phyloP scores from a whole-genome alignment of 345 rosid species.

The Murraya koenigii region DNA sequence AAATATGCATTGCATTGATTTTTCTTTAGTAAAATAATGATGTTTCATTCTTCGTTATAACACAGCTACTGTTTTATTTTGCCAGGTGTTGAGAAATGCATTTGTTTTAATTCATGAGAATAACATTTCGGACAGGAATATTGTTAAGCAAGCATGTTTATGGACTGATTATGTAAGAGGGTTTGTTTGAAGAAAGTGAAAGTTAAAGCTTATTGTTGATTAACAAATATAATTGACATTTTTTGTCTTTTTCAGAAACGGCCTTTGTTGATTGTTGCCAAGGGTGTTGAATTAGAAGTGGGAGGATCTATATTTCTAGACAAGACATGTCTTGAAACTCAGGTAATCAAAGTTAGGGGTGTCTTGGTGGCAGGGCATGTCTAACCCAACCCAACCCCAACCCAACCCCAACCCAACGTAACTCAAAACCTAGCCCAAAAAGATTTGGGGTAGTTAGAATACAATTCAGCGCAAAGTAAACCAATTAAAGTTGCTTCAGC shows the following conservation, averaged over 20 bases:
- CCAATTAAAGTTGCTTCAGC: too few relatives aligned
- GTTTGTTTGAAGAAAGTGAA: conserved; percentile 12
- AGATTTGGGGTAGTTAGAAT: too few relatives aligned
- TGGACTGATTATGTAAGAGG: conserved; percentile 22
- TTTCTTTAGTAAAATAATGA: not conserved
- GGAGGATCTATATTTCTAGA: conserved; percentile 39
- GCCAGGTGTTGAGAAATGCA: conserved; percentile 44
- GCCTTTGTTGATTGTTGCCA: conserved; percentile 44
- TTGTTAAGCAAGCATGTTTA: not conserved
- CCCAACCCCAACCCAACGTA: too few relatives aligned
- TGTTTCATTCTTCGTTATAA: not conserved
- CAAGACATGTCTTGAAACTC: conserved; percentile 35
- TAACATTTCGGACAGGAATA: conserved; percentile 21
- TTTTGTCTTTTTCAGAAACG: conserved; percentile 29
- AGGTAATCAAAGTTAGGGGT: conserved; percentile 13
- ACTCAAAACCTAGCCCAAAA: too few relatives aligned
- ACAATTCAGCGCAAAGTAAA: too few relatives aligned
- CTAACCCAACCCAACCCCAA: too few relatives aligned
- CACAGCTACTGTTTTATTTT: not conserved
- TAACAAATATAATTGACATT: not conserved
- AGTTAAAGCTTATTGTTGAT: not conserved
- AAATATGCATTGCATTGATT: not conserved
- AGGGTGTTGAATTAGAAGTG: conserved; percentile 47
- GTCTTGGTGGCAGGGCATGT: too few relatives aligned
- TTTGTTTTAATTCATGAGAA: conserved; percentile 48